Percentiles rank a stretch among this genome's conserved stretches.
Conservation (phyloP, 768 basidiomycete species). For the Floccularia luteovirens region DNA sequence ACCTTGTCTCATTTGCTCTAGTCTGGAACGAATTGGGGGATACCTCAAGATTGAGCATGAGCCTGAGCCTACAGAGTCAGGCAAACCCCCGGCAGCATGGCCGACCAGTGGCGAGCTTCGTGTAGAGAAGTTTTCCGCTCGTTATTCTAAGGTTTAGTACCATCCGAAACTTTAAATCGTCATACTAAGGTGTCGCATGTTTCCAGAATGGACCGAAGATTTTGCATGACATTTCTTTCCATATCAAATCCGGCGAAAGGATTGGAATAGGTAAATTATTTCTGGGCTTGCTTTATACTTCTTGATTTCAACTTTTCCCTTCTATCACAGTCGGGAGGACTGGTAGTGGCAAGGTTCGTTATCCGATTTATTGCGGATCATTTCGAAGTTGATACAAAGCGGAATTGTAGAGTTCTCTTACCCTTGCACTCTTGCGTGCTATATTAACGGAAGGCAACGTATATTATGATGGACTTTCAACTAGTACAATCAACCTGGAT, state of each 20-base stretch:
- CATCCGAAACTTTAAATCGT: neutral
- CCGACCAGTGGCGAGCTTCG: conserved; percentile 45
- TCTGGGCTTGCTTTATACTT: conserved; percentile 9
- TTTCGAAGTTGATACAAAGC: too few relatives aligned
- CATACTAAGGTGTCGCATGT: too few relatives aligned
- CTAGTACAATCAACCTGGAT: conserved; percentile 41
- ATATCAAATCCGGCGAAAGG: conserved; percentile 46
- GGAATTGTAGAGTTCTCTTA: conserved; percentile 24
- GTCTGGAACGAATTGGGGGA: conserved; percentile 59
- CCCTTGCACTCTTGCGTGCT: conserved; percentile 44
- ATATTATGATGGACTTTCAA: conserved; percentile 42
- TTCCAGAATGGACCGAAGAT: conserved; percentile 54
- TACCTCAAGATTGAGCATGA: conserved; percentile 51
- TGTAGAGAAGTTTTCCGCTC: conserved; percentile 43
- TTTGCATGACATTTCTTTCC: conserved; percentile 45
- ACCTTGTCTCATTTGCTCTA: conserved; percentile 3
- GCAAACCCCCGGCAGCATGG: conserved; percentile 54
- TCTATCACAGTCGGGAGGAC: conserved; percentile 33
- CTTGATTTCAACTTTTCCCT: too few relatives aligned
- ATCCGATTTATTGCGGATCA: too few relatives aligned
- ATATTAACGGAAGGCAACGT: conserved; percentile 48
- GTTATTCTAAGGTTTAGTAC: conserved; percentile 25
- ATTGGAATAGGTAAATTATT: conserved; percentile 32
- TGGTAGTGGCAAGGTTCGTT: conserved; percentile 36
- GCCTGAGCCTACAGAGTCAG: conserved; percentile 22